Conservation (phyloP, 768 basidiomycete species). For the Macrolepiota dolichaula region DNA sequence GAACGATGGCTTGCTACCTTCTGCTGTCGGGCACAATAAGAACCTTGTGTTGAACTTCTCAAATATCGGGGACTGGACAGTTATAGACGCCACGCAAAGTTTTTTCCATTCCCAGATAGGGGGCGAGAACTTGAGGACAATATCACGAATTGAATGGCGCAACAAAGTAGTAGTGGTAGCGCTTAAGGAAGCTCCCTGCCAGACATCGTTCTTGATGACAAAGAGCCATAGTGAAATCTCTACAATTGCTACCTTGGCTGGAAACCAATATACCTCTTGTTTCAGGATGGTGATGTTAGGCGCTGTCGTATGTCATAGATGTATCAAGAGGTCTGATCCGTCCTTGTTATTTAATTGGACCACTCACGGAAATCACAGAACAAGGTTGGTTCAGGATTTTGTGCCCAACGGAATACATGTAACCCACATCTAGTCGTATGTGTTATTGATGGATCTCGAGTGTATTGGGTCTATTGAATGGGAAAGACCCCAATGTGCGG, state of each 20-base stretch:
- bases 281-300: too few species aligned
- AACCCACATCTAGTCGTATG: too few species aligned
- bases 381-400: too few species aligned
- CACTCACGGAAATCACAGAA: too few species aligned
- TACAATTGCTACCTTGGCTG: neutral
- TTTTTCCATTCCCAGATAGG: neutral
- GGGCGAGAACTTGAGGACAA: neutral
- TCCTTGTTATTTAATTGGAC: too few species aligned
- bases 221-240: neutral
- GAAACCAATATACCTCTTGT: too few species aligned
- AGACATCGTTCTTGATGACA: neutral
- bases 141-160: neutral
- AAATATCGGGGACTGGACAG: neutral
- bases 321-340: too few species aligned
- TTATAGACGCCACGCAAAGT: neutral
- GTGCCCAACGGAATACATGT: too few species aligned
- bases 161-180: neutral
- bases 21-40: neutral
- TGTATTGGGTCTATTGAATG: slow-evolving; percentile 51
- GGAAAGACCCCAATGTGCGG: too few species aligned
- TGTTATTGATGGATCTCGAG: slow-evolving; percentile 33
- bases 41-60: neutral
- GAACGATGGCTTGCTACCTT: neutral
- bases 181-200: neutral
- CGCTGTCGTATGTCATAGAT: too few species aligned